Percentiles rank a stretch among this genome's conserved stretches.
Evolutionary conservation across 1,284 basidiomycete species (phyloP).

Genomic region (Austroboletus novae-zelandiae): DNA sequence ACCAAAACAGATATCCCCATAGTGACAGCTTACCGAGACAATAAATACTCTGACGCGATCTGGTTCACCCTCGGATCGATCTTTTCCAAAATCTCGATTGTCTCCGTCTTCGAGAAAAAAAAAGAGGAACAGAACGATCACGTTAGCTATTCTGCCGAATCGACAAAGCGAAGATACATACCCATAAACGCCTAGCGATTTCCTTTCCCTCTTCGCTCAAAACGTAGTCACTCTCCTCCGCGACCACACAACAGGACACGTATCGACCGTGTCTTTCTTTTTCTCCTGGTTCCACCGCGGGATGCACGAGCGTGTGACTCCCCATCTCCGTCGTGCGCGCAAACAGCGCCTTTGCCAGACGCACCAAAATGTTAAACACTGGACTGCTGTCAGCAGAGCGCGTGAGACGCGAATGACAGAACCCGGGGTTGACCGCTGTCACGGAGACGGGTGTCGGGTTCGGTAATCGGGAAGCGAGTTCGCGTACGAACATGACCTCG

Average conservation of each 20-base stretch:
- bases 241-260: slow-evolving; percentile 24
- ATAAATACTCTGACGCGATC: slow-evolving; percentile 23
- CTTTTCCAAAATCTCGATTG: slow-evolving; percentile 21
- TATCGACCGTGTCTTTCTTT: slow-evolving; percentile 27
- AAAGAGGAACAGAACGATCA: slow-evolving; percentile 2
- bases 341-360: slow-evolving; percentile 15
- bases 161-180: slow-evolving; percentile 5
- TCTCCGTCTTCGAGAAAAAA: slow-evolving; percentile 18
- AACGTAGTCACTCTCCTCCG: slow-evolving; percentile 27
- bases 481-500: slow-evolving; percentile 31
- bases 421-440: slow-evolving; percentile 37
- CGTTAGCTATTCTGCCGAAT: background rate
- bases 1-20: background rate
- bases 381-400: slow-evolving; percentile 13
- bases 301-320: slow-evolving; percentile 29
- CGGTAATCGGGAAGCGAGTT: slow-evolving; percentile 33
- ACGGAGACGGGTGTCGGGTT: slow-evolving; percentile 31
- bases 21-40: background rate
- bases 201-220: slow-evolving; percentile 27
- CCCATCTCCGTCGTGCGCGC: slow-evolving; percentile 33
- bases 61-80: slow-evolving; percentile 29
- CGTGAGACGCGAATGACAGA: slow-evolving; percentile 30
- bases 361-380: background rate
- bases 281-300: slow-evolving; percentile 22
- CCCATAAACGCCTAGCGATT: slow-evolving; percentile 30